Conservation (phyloP, 208 protist species). For the Phytomonas francai region DNA sequence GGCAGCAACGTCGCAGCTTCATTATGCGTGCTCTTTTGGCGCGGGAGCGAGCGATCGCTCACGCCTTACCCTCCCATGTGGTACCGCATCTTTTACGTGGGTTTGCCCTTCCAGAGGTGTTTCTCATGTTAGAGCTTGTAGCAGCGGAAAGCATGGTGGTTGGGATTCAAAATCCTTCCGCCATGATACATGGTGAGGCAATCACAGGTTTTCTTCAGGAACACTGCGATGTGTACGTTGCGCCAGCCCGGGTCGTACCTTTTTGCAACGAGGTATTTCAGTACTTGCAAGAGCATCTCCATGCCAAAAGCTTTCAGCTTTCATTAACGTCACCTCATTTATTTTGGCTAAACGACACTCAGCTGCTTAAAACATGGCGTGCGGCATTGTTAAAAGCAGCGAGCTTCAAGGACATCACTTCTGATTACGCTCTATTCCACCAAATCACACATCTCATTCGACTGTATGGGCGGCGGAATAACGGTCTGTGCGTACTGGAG, state of each 20-base stretch:
- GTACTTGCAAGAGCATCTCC: conserved; percentile 13
- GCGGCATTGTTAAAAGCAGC: background rate
- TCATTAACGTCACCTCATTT: background rate
- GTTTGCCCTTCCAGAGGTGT: conserved; percentile 67
- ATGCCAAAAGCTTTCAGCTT: background rate
- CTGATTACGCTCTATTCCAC: conserved; percentile 15
- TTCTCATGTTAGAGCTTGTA: conserved; percentile 55
- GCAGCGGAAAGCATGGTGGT: conserved; percentile 44
- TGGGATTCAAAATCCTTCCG: conserved; percentile 33
- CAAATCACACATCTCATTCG: conserved; percentile 35
- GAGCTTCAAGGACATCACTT: background rate
- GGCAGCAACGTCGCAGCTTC: conserved; percentile 27
- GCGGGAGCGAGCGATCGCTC: conserved; percentile 18
- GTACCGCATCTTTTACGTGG: conserved; percentile 44
- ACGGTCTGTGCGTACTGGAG: conserved; percentile 27
- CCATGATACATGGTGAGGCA: conserved; percentile 67
- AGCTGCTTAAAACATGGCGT: background rate
- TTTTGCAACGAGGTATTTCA: conserved; percentile 31
- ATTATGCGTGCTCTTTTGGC: conserved; percentile 57
- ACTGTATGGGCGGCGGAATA: conserved; percentile 31
- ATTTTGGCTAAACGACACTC: background rate
- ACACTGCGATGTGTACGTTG: conserved; percentile 37
- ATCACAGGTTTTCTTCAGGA: conserved; percentile 57
- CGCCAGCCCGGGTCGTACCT: conserved; percentile 32
- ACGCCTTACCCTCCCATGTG: conserved; percentile 21